A percentile compares a stretch with the other conserved stretches of the same genome.
These are phyloP conservation scores for Globisporangium echinulatum DNA, from an alignment of 352 stramenopile genomes.

Conservation along the genomic window DNA sequence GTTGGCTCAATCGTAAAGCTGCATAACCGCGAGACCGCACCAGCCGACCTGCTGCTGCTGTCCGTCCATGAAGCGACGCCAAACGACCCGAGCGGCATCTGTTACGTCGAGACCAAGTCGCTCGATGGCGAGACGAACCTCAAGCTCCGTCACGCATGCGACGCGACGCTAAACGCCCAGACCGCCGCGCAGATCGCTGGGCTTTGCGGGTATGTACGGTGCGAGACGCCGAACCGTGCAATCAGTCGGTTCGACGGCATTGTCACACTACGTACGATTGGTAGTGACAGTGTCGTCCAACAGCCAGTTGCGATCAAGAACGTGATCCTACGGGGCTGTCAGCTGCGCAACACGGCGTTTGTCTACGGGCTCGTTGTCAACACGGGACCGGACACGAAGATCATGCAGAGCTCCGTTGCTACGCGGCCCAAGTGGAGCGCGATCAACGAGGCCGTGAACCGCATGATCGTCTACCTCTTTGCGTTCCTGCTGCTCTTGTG, in stretches of 20 bases:
- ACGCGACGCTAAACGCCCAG: constrained; percentile 70
- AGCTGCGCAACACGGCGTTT: constrained; percentile 86
- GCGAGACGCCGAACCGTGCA: constrained; percentile 72
- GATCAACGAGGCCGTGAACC: constrained; percentile 77
- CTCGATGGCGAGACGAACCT: constrained; percentile 93
- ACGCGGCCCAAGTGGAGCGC: constrained; percentile 71
- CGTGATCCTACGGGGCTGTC: constrained; percentile 80
- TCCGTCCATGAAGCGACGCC: constrained; percentile 61
- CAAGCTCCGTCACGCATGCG: constrained; percentile 80
- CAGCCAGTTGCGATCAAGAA: constrained; percentile 79
- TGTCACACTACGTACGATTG: constrained; percentile 20
- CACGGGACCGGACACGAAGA: constrained; percentile 79
- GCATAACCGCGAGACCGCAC: constrained; percentile 68
- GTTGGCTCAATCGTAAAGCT: constrained; percentile 84
- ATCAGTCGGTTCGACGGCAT: constrained; percentile 77
- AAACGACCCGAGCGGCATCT: constrained; percentile 38
- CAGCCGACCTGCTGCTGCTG: constrained; percentile 84
- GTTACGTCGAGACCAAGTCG: constrained; percentile 90
- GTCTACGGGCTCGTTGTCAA: constrained; percentile 88
- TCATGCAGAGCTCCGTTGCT: constrained; percentile 71
- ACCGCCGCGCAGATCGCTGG: constrained; percentile 66
- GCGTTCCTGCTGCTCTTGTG: constrained; percentile 26
- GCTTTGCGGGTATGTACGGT: constrained; percentile 52
- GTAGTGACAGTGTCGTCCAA: background rate
- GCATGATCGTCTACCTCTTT: constrained; percentile 76